phyloP scores from a whole-genome alignment of 2,329 filamentous ascomycete species.

The Beauveria varroae region DNA sequence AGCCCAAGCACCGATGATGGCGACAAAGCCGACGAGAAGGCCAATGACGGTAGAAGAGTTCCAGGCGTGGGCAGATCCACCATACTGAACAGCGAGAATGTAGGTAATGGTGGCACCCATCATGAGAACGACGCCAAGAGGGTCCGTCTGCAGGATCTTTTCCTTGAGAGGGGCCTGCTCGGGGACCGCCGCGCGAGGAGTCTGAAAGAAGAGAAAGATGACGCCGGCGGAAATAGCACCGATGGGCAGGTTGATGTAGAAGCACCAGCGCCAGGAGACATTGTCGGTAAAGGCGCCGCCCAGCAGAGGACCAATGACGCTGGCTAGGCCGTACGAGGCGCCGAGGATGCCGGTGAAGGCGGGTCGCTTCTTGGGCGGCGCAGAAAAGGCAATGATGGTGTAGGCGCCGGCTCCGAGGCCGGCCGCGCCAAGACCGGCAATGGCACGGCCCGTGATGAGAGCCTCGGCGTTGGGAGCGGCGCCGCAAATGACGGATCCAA shows the following conservation, averaged over 20 bases:
- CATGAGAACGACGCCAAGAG: constrained; percentile 31
- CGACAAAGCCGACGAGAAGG: constrained; percentile 25
- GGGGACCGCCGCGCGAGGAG: constrained; percentile 27
- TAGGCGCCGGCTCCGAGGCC: constrained; percentile 37
- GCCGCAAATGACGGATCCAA: constrained; percentile 39
- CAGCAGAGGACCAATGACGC: constrained; percentile 19
- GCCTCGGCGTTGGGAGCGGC: constrained; percentile 28
- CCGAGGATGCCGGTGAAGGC: constrained; percentile 20
- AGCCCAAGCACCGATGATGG: constrained; percentile 24
- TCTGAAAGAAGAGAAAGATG: constrained; percentile 29
- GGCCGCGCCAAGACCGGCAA: constrained; percentile 34
- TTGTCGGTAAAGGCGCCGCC: constrained; percentile 21
- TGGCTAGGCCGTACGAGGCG: constrained; percentile 19
- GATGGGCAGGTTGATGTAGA: constrained; percentile 27
- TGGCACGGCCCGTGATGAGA: constrained; percentile 39
- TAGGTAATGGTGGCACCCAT: constrained; percentile 32
- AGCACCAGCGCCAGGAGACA: constrained; percentile 23
- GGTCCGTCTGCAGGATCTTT: constrained; percentile 36
- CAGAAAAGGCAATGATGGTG: constrained; percentile 36
- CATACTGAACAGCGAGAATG: constrained; percentile 36
- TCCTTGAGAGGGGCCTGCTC: constrained; percentile 24
- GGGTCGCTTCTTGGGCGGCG: constrained; percentile 17
- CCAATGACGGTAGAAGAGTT: constrained; percentile 27
- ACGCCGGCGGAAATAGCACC: constrained; percentile 20
- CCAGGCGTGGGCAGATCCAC: constrained; percentile 33